Evolutionary conservation across 2,329 filamentous ascomycete species (phyloP).

Genomic region (Chrysoporthe puriensis): DNA sequence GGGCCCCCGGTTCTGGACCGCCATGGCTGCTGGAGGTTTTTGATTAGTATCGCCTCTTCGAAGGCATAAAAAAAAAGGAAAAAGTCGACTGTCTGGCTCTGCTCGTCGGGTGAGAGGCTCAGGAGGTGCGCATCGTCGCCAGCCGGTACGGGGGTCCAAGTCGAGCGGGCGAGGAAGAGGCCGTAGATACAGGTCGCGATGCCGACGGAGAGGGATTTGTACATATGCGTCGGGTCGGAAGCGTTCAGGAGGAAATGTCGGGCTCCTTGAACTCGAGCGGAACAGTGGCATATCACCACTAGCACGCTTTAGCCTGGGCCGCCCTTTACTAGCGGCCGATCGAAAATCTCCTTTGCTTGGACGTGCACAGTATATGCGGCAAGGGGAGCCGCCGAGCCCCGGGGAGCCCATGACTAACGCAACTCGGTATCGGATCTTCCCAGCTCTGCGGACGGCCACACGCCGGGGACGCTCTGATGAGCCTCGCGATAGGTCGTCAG

Average conservation of each 20-base stretch:
- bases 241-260: not conserved
- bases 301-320: not conserved
- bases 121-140: not conserved
- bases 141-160: no score
- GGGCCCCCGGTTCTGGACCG: slow-evolving; percentile 39
- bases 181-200: not conserved
- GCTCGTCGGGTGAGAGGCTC: not conserved
- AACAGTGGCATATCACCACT: not conserved
- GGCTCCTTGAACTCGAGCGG: not conserved
- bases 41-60: not conserved
- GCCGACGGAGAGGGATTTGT: not conserved
- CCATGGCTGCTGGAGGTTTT: slow-evolving; percentile 14
- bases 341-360: not conserved
- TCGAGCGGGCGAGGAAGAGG: not conserved
- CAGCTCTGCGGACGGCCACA: not conserved
- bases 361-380: not conserved
- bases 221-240: not conserved
- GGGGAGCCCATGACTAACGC: not conserved
- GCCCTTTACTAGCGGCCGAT: not conserved
- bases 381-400: not conserved
- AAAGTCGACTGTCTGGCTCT: not conserved
- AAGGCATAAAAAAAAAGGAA: no score
- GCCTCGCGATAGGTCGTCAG: not conserved
- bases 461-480: not conserved
- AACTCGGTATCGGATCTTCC: not conserved